Evolutionary conservation across 768 basidiomycete species (phyloP), one percentile per base, ranked within the genome.

Genomic region (Austroboletus festivus): DNA sequence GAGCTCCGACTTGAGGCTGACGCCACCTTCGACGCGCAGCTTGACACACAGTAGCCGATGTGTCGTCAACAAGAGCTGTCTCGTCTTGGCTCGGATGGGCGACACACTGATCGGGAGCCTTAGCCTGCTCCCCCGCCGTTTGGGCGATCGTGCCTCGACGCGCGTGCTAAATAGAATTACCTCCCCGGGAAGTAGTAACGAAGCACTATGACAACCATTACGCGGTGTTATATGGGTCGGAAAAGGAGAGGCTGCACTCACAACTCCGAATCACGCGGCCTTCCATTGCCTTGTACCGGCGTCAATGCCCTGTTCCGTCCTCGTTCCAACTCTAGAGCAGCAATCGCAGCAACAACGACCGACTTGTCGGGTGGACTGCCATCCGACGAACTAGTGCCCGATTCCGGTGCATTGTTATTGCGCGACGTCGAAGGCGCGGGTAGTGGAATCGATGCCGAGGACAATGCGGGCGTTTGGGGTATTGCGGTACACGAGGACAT

Each of bases 31-130:
- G 1, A n/a, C 67, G 34, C 67, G 65, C 49, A 68, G 67, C 63
- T 85, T 85, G 26, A 85, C 60, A 47, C 81, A 84, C 30, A 85
- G 47, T 6, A 85, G 57, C 33, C 83, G 73, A 23, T 69, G 68
- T n/a, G 68, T 75, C 28, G 83, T 85, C 40, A 85, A 65, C 28
- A 84, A 64, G 9, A 85, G 58, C 52, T 80, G 75, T 20, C 83
- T 71, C 15, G 72, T 68, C 59, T 82, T 83, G 7, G 74, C 63
- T 49, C 76, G 75, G 50, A 73, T 71, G 11, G 75, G 72, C 11
- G 67, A 54, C 0, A 79, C 77, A 18, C 73, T 73, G 5, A 82
- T 68, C 0, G 78, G 73, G 11, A 75, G 69, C 20, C 83, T 68
- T 33, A 85, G 61, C 42, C 73, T 74, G 54, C 80, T 83, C 4